Evolutionary conservation across 176 grass and related monocot species (phyloP).

Genomic region (Phragmites australis): DNA sequence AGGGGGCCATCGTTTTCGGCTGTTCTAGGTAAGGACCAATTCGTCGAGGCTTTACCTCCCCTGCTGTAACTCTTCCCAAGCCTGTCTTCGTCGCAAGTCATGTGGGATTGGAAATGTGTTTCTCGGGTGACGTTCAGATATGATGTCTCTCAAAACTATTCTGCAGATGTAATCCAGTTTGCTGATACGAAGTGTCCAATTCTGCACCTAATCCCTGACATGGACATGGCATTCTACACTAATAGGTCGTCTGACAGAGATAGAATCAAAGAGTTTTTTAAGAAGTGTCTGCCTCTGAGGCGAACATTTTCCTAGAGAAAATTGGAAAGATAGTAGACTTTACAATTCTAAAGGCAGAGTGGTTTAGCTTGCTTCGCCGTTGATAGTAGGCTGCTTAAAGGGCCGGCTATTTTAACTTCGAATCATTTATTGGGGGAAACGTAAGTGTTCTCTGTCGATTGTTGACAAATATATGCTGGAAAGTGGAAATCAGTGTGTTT

Average conservation of each 20-base stretch:
- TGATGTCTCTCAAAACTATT: conserved; percentile 8
- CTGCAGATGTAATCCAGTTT: conserved; percentile 29
- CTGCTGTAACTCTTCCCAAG: conserved; percentile 5
- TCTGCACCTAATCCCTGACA: conserved; percentile 55
- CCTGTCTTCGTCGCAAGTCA: conserved; percentile 39
- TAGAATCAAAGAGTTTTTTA: background rate
- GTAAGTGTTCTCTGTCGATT: background rate
- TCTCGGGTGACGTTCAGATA: conserved; percentile 4
- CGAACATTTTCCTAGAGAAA: background rate
- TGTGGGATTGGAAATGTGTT: background rate
- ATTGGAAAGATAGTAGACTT: conserved; percentile 14
- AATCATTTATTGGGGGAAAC: background rate
- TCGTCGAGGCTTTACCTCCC: conserved; percentile 11
- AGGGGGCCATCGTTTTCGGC: conserved; percentile 10
- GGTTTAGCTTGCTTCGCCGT: conserved; percentile 27
- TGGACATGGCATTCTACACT: conserved; percentile 30
- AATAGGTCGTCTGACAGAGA: conserved; percentile 29
- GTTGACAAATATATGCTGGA: conserved; percentile 29
- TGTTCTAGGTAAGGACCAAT: conserved; percentile 42
- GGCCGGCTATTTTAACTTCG: background rate
- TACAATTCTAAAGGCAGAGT: conserved; percentile 1
- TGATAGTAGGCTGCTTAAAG: conserved; percentile 14
- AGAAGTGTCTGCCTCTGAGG: background rate
- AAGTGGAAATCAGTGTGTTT: background rate
- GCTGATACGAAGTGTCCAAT: conserved; percentile 32